Evolutionary conservation across 192 early-diverging fungal species (phyloP), one percentile per base, ranked within the genome.

Genomic region (Podila minutissima): DNA sequence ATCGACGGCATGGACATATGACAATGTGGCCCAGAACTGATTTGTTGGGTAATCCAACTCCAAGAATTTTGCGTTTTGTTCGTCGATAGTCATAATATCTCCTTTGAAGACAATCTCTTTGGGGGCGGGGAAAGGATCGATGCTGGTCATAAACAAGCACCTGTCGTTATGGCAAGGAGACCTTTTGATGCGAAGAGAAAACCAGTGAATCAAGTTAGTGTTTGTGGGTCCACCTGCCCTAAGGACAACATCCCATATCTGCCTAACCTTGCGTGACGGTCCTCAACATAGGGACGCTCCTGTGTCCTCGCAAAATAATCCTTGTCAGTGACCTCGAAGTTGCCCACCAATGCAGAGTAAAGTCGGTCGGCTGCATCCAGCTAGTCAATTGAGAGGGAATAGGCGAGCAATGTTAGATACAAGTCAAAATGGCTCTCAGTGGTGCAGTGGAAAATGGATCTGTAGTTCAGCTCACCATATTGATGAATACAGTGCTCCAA

Each of bases 1-100:
- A 63, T 89, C 88, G 0, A 89, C 88, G 8, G 86, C 88, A n/a
- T 73, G 74, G 48, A 86, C 75, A 62, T 85, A 89, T 10, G 83
- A 63, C 65, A 77, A 70, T 10, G 75, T 53, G n/a, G 68, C 62
- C 83, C 83, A 88, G 20, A 83, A 75, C 26, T 74, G 62, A n/a
- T 71, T 82, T 2, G 61, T 69, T 9, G 84, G 83, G 29, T 84
- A 75, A 35, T 82, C 64, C 20, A 88, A 60, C 22, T 50, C 24
- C 24, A 82, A 66, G 65, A 87, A 89, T 17, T 64, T 60, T 62
- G 49, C 50, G 57, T 87, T 83, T 13, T 84, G 82, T 15, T 83
- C 82, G 6, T 82, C 71, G 20, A 83, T 67, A 59, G 82, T 65
- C 29, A 78, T 77, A 13, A 83, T 32, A 59, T 76, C 64, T 1